These are phyloP conservation scores for Emmonsia crescens DNA, from an alignment of 2,329 filamentous ascomycete species.

Conservation along the genomic window DNA sequence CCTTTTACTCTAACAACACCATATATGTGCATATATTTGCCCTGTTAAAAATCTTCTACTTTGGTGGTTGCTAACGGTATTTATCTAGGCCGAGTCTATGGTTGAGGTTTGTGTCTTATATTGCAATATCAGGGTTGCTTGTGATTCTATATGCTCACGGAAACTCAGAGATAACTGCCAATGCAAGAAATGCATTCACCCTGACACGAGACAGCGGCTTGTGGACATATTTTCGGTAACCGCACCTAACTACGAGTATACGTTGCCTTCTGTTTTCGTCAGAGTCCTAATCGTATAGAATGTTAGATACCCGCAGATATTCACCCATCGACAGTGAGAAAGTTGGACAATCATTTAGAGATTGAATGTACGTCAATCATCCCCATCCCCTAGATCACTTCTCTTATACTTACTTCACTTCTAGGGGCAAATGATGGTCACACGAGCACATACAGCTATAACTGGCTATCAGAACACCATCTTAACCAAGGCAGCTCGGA, in stretches of 20 bases:
- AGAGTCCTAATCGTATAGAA: background rate
- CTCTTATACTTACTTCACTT: slow-evolving; percentile 8
- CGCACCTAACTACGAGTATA: background rate
- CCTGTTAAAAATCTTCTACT: background rate
- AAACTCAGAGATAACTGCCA: slow-evolving; percentile 57
- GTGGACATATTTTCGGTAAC: slow-evolving; percentile 52
- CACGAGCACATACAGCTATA: slow-evolving; percentile 54
- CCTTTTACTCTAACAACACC: background rate
- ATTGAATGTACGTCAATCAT: slow-evolving; percentile 39
- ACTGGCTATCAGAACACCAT: slow-evolving; percentile 46
- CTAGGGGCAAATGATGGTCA: slow-evolving; percentile 59
- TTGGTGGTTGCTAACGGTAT: background rate
- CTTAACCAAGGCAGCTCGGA: background rate
- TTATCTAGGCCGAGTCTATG: slow-evolving; percentile 10
- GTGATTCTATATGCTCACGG: background rate
- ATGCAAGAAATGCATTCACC: slow-evolving; percentile 55
- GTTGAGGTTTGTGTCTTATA: slow-evolving; percentile 9
- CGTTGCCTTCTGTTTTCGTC: background rate
- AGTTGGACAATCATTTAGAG: slow-evolving; percentile 30
- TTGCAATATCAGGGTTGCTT: background rate
- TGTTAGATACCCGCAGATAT: slow-evolving; percentile 41
- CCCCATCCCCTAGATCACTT: slow-evolving; percentile 6
- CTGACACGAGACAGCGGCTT: slow-evolving; percentile 57
- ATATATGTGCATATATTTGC: background rate
- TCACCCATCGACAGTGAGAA: slow-evolving; percentile 21